These are phyloP conservation scores for Coemansia sp. DNA, from an alignment of 371 early-diverging fungal genomes.

Conservation along the genomic window DNA sequence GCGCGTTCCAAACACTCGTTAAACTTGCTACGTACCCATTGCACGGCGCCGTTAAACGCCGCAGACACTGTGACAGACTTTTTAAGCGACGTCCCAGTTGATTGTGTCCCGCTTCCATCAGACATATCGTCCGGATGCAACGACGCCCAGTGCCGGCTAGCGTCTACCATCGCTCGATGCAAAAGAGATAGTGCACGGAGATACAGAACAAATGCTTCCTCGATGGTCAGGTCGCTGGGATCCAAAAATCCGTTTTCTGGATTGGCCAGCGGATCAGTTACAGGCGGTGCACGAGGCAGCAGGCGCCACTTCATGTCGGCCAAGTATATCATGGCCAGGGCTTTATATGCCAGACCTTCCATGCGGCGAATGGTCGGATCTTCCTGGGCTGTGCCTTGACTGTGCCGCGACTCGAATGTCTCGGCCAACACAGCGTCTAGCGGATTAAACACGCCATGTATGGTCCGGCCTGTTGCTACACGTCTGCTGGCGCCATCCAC, in stretches of 20 bases:
- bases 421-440: conserved; percentile 34
- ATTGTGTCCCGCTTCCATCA: neutral
- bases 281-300: conserved; percentile 7
- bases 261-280: conserved; percentile 24
- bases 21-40: conserved; percentile 85
- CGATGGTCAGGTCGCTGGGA: conserved; percentile 54
- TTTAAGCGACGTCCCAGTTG: neutral
- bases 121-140: conserved; percentile 21
- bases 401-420: conserved; percentile 40
- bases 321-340: conserved; percentile 42
- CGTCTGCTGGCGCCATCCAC: neutral
- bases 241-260: conserved; percentile 25
- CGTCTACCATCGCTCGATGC: conserved; percentile 71
- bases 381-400: conserved; percentile 36
- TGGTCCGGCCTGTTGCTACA: neutral
- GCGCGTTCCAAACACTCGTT: conserved; percentile 85
- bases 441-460: conserved; percentile 39
- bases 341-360: conserved; percentile 51
- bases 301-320: conserved; percentile 48
- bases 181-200: conserved; percentile 72
- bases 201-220: conserved; percentile 75
- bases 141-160: conserved; percentile 68
- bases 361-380: conserved; percentile 50
- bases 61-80: conserved; percentile 30
- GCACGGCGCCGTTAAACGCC: conserved; percentile 58